Percentiles rank a stretch among this genome's conserved stretches.
phyloP scores from a whole-genome alignment of 2,329 filamentous ascomycete species.

The Fusarium torreyae region DNA sequence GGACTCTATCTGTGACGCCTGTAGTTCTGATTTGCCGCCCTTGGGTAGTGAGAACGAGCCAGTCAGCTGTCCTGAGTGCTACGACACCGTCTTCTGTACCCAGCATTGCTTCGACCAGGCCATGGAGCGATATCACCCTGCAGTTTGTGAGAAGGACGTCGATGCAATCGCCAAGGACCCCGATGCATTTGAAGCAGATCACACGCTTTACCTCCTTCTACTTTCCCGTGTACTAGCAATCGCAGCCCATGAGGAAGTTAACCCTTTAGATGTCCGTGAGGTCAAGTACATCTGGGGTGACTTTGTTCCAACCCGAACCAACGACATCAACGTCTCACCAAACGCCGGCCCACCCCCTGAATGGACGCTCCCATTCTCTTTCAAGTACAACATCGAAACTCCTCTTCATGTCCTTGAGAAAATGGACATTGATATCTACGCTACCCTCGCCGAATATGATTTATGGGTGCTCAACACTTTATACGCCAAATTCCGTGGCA shows the following conservation, averaged over 20 bases:
- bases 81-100: constrained; percentile 77
- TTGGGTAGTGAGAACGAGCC: constrained; percentile 64
- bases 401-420: constrained; percentile 86
- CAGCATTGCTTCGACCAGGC: constrained; percentile 72
- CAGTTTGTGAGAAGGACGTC: constrained; percentile 76
- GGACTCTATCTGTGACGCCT: constrained; percentile 91
- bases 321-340: constrained; percentile 69
- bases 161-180: constrained; percentile 77
- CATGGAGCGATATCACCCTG: constrained; percentile 73
- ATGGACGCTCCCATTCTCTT: constrained; percentile 83
- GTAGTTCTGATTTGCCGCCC: constrained; percentile 79
- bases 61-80: constrained; percentile 72
- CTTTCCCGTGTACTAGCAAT: constrained; percentile 75
- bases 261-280: constrained; percentile 75
- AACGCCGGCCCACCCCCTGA: constrained; percentile 70
- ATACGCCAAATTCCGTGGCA: constrained; percentile 93
- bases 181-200: constrained; percentile 71
- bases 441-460: constrained; percentile 71
- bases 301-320: constrained; percentile 68
- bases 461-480: constrained; percentile 92
- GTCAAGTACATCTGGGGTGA: constrained; percentile 80
- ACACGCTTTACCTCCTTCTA: constrained; percentile 74
- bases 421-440: constrained; percentile 86
- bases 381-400: constrained; percentile 80
- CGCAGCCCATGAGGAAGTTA: constrained; percentile 70